Base-by-base conservation (phyloP, 2,329 filamentous ascomycete species). In the Xylariaceae sp. region DNA sequence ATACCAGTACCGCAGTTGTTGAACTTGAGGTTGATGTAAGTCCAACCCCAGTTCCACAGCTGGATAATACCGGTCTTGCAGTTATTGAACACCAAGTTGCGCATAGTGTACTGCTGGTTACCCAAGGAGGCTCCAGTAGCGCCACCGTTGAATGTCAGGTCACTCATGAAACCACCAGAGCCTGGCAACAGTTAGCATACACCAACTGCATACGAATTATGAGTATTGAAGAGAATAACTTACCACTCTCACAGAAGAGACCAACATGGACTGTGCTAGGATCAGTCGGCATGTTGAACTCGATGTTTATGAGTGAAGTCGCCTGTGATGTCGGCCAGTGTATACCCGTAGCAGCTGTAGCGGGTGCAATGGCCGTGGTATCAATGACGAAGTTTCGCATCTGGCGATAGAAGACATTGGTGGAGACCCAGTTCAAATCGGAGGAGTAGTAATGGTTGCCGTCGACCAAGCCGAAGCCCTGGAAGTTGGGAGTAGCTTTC, bases 21-120 rank as follows among this genome's bases (percentile, higher is more conserved):
- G 72, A 89, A 83, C 30, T 73, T 75, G 1, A 88, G 68, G 2
- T 80, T 82, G 66, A 85, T 84, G 73, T 88, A 84, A 5, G 82
- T 86, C 84, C 86, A 91, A 34, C 83, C 82, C 88, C 88, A 91
- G 73, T 88, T 82, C 88, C 88, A 90, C 64, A 87, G 82, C 73
- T 88, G 82, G 69, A 81, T 84, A 55, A 89, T 82, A 52, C 61
- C 82, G 6, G 85, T 89, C 63, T 83, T 78, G 72, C 84, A 85
- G 69, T 80, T 77, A 64, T 84, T 84, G 75, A 90, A 90, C 13
- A 78, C 81, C 54, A 89, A 65, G 71, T 88, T 87, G 49, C 84
- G 79, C 62, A 84, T 85, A 2, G 86, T 88, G 69, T 88, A 90
- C 70, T 90, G 87, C 58, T 89, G 78, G 70, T 88, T 87, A 15